These are phyloP conservation scores for Pseudogymnoascus sp. DNA, from an alignment of 2,329 filamentous ascomycete species.

Conservation along the genomic window DNA sequence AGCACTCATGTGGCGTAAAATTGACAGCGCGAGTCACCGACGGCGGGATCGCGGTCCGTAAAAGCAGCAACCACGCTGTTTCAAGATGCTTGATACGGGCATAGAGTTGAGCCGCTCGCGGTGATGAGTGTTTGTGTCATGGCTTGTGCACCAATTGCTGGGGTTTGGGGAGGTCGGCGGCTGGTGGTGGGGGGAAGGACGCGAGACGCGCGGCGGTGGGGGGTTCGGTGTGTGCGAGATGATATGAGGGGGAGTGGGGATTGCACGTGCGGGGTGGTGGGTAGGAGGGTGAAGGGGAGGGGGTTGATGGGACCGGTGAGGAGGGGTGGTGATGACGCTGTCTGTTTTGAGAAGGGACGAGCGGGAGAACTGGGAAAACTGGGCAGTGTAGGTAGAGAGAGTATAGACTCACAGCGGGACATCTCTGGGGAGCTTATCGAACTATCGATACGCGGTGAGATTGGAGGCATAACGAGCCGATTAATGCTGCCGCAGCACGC, in stretches of 20 bases:
- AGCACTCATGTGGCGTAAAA: neutral
- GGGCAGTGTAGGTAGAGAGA: neutral
- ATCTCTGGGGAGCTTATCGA: neutral
- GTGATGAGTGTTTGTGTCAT: neutral
- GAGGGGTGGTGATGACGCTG: neutral
- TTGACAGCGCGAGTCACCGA: neutral
- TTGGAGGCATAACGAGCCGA: neutral
- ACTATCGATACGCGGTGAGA: slow-evolving; percentile 4
- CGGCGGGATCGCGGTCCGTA: neutral
- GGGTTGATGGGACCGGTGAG: neutral
- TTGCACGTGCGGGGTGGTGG: slow-evolving; percentile 3
- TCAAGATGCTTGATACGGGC: neutral
- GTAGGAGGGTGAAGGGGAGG: neutral
- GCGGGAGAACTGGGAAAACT: neutral
- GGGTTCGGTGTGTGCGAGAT: slow-evolving; percentile 5
- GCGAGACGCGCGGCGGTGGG: neutral
- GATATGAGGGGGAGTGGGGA: neutral
- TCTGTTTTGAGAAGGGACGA: neutral
- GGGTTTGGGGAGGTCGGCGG: neutral
- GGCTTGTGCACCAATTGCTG: neutral
- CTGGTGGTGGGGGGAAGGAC: neutral
- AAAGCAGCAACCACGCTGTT: neutral
- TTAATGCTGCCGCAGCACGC: neutral
- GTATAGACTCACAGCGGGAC: neutral
- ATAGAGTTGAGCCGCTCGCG: neutral